Conservation (phyloP, 1,284 basidiomycete species). For the Schizopora paradoxa region DNA sequence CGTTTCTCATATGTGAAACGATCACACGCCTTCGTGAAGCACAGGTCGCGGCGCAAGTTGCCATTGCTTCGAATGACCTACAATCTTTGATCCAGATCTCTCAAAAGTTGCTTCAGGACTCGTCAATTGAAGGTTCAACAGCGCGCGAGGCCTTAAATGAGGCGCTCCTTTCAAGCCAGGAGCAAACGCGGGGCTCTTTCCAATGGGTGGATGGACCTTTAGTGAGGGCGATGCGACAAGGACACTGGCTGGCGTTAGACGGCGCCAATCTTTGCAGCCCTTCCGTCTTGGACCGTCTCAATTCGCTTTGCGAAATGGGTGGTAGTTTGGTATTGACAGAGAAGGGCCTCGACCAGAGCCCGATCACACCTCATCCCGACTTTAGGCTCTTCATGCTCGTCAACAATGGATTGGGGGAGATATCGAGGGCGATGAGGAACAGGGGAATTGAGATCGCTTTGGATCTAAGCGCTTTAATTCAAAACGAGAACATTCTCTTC, state of each 20-base stretch:
- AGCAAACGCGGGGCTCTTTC: conserved; percentile 47
- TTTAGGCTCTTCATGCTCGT: conserved; percentile 96
- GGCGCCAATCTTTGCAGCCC: conserved; percentile 94
- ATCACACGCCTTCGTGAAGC: background rate
- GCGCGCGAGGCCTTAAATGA: background rate
- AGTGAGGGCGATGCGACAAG: conserved; percentile 78
- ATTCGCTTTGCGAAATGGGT: conserved; percentile 89
- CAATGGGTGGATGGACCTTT: conserved; percentile 98
- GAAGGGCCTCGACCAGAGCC: conserved; percentile 77
- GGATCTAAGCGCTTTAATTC: background rate
- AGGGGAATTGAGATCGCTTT: conserved; percentile 86
- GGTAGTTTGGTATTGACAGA: conserved; percentile 86
- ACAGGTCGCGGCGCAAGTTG: too few species aligned
- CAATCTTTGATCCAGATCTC: conserved; percentile 2
- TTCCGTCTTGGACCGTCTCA: conserved; percentile 94
- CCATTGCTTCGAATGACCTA: background rate
- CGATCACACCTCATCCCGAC: conserved; percentile 77
- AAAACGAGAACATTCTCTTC: background rate
- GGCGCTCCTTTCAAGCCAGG: background rate
- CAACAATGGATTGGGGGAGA: conserved; percentile 87
- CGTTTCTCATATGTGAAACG: too few species aligned
- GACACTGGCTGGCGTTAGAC: conserved; percentile 90
- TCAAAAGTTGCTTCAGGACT: background rate
- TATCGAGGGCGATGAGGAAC: conserved; percentile 98
- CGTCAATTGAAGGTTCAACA: background rate